Evolutionary conservation across 345 rosid species (phyloP), one percentile per base, ranked within the genome.

Genomic region (Arabidopsis arenosa): DNA sequence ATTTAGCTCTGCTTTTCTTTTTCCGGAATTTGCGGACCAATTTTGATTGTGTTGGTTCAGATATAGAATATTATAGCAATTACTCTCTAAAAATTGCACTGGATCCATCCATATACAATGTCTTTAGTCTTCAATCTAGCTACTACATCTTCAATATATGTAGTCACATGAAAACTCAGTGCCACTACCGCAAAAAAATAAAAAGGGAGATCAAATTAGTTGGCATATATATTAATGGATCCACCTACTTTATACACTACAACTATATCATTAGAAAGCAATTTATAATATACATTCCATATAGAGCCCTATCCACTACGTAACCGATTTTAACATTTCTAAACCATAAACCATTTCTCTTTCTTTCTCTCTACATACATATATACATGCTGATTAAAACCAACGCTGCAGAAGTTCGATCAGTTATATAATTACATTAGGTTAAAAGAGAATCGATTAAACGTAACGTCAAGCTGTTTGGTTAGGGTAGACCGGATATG

Each of bases 151-250:
- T 52, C 73, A 66, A 28, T 57, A 17, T 37, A 66, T 36, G 66
- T 9, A 49, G 79, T 75, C 79, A 75, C 79, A 68, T 68, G 69
- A 51, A 75, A 75, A 49, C 63, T 59, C 35, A 59, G 67, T 18
- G 21, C 18, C 54, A 48, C 62, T 59, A 59, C 67, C 54, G 45
- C 45, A 17, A 51, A 49, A 15, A 15, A 43, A 18, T 18, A 18
- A 18, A 18, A 5, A 15, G 33, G 66, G 43, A 33, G 30, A 59
- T 40, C 30, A 47, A 15, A 21, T 49, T 37, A 57, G 54, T 48
- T 75, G 79, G 60, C 14, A 18, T 18, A 18, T 58, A 48, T 10
- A 67, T 49, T 68, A 68, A 52, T 68, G 40, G 48, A 41, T 68
- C 63, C 68, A 68, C 68, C 74, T 59, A 60, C 55, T 23, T 44